A percentile compares a stretch with the other conserved stretches of the same genome.
Conservation (phyloP, 106 monocot species). For the Dioscorea zingiberensis region DNA sequence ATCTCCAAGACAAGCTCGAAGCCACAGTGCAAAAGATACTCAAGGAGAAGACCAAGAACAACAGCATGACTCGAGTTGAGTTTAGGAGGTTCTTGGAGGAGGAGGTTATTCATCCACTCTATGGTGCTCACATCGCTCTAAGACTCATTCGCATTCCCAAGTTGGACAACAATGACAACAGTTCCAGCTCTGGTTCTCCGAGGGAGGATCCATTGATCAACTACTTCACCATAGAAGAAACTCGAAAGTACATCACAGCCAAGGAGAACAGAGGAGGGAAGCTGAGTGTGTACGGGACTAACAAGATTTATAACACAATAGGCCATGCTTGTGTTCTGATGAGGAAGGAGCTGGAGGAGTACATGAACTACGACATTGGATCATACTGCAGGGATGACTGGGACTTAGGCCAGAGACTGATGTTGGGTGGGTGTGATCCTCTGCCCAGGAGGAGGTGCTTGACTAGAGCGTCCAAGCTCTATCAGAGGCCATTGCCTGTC, state of each 20-base stretch:
- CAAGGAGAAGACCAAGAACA: slow-evolving; percentile 10
- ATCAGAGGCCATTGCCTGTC: slow-evolving; percentile 41
- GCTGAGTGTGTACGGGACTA: slow-evolving; percentile 39
- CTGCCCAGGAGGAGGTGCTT: slow-evolving; percentile 69
- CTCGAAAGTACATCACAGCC: slow-evolving; percentile 60
- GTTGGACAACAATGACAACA: background rate
- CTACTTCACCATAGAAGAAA: slow-evolving; percentile 74
- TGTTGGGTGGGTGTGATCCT: slow-evolving; percentile 80
- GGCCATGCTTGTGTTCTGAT: slow-evolving; percentile 79
- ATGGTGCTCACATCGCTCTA: slow-evolving; percentile 58
- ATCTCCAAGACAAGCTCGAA: slow-evolving; percentile 74
- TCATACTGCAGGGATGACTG: slow-evolving; percentile 79
- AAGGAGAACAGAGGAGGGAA: slow-evolving; percentile 44
- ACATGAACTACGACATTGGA: slow-evolving; percentile 80
- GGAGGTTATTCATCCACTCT: slow-evolving; percentile 80
- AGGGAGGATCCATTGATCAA: slow-evolving; percentile 67
- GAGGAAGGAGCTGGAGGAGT: slow-evolving; percentile 72
- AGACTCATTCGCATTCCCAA: slow-evolving; percentile 61
- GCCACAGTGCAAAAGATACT: slow-evolving; percentile 30
- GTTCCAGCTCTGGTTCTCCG: background rate
- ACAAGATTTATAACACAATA: slow-evolving; percentile 53
- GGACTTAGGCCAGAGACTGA: slow-evolving; percentile 56
- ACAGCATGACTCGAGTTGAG: slow-evolving; percentile 28
- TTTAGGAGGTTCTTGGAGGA: slow-evolving; percentile 66
- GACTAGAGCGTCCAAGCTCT: slow-evolving; percentile 60